These are phyloP conservation scores for Candida verbasci DNA, from an alignment of 805 yeast species.

Conservation along the genomic window DNA sequence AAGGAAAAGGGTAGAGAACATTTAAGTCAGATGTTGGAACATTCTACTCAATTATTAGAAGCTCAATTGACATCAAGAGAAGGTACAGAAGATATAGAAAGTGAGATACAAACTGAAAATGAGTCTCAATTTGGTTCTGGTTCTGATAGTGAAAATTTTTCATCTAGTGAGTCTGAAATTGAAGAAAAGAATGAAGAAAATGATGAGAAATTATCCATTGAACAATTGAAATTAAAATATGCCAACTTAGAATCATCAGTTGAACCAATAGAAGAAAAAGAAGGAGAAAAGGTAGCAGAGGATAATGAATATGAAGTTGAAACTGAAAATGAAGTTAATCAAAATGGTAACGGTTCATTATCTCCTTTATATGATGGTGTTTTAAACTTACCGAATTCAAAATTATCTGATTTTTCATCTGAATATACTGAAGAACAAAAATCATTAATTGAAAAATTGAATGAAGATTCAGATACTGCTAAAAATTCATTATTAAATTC, in stretches of 20 bases:
- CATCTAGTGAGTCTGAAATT: constrained; percentile 16
- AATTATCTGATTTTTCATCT: background rate
- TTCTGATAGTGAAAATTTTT: constrained; percentile 15
- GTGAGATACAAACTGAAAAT: constrained; percentile 16
- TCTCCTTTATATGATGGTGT: constrained; percentile 13
- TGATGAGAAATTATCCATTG: constrained; percentile 51
- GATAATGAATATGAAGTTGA: constrained; percentile 12
- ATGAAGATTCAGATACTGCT: constrained; percentile 10
- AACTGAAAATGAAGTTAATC: constrained; percentile 9
- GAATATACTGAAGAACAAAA: constrained; percentile 31
- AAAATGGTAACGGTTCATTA: constrained; percentile 12
- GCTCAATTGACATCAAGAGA: constrained; percentile 57
- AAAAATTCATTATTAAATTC: constrained; percentile 8
- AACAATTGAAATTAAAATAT: constrained; percentile 55
- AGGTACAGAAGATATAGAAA: constrained; percentile 21
- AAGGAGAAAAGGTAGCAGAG: constrained; percentile 8
- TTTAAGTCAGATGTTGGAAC: constrained; percentile 80
- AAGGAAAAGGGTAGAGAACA: constrained; percentile 82
- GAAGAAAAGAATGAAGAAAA: constrained; percentile 20
- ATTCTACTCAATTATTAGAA: constrained; percentile 83
- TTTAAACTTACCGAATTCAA: background rate
- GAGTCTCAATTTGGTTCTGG: no score
- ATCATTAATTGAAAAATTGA: constrained; percentile 20
- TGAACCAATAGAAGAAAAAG: no score
- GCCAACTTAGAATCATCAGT: constrained; percentile 32